Percentiles rank a stretch among this genome's conserved stretches.
These are phyloP conservation scores for Mercurialis annua DNA, from an alignment of 345 rosid genomes.

Conservation along the genomic window DNA sequence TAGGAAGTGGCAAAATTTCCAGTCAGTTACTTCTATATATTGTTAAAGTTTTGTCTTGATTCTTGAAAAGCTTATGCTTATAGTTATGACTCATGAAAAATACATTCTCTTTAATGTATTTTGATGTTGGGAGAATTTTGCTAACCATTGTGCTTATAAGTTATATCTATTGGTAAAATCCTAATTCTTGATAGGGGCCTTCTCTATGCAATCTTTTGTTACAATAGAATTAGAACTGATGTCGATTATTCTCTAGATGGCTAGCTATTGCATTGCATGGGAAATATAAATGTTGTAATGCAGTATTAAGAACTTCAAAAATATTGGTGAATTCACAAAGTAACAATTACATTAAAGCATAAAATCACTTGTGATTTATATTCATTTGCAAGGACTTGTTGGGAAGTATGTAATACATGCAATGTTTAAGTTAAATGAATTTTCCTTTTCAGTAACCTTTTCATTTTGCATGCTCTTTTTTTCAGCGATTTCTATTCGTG, in stretches of 20 bases:
- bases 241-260: no score
- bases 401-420: background rate
- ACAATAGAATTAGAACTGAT: no score
- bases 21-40: background rate
- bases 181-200: no score
- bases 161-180: no score
- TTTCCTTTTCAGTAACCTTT: background rate
- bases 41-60: background rate
- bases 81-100: no score
- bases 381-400: background rate
- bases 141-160: no score
- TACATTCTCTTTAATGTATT: no score
- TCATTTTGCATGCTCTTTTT: constrained; percentile 4
- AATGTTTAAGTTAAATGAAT: background rate
- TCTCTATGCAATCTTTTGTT: no score
- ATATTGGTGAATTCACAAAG: background rate
- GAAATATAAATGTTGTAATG: background rate
- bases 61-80: no score
- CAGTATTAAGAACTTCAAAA: background rate
- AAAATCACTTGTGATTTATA: background rate
- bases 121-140: background rate
- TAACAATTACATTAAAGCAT: background rate
- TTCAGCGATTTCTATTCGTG: constrained; percentile 77
- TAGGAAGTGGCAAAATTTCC: background rate
- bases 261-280: background rate